A percentile compares a stretch with the other conserved stretches of the same genome.
Evolutionary conservation across 345 rosid species (phyloP).

Genomic region (Syzygium oleosum): DNA sequence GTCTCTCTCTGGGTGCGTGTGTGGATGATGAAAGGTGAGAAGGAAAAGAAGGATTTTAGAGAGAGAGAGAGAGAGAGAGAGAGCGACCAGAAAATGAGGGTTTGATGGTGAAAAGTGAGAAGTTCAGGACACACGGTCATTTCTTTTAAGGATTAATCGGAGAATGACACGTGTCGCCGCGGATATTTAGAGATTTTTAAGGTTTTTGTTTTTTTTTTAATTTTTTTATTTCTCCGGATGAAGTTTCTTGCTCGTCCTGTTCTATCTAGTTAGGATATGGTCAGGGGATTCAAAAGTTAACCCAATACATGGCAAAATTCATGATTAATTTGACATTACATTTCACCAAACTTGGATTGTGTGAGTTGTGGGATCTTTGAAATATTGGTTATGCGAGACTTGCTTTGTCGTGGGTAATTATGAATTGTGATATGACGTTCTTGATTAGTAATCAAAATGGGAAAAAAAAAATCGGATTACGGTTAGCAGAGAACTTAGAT

Average conservation of each 20-base stretch:
- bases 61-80: neutral
- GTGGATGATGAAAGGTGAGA: neutral
- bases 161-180: neutral
- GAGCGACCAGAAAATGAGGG: neutral
- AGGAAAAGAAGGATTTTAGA: neutral
- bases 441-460: neutral
- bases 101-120: neutral
- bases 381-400: fast-evolving
- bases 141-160: neutral
- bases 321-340: neutral
- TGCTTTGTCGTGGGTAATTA: neutral
- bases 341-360: neutral
- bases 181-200: neutral
- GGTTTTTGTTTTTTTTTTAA: neutral
- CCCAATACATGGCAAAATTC: neutral
- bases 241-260: neutral
- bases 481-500: fast-evolving
- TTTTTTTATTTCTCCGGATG: neutral
- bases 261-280: neutral
- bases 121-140: neutral
- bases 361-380: neutral
- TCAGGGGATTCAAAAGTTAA: neutral
- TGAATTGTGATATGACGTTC: fast-evolving
- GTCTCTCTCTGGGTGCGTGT: neutral
- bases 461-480: fast-evolving